These are phyloP conservation scores for Vitellaria paradoxa DNA, from an alignment of 179 eudicot genomes.

Conservation along the genomic window DNA sequence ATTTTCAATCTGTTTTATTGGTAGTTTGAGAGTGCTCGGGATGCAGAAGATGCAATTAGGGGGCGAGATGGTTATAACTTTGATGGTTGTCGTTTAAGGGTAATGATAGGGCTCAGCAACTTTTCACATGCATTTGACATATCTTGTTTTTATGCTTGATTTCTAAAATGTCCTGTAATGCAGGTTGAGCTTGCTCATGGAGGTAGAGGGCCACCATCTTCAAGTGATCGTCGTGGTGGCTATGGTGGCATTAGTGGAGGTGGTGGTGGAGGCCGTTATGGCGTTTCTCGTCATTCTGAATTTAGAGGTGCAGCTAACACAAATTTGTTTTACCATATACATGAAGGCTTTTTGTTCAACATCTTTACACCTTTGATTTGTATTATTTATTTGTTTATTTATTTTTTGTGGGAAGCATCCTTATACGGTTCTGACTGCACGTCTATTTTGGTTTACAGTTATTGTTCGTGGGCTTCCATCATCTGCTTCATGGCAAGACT, in stretches of 20 bases:
- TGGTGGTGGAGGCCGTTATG: constrained; percentile 46
- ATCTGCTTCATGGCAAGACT: constrained; percentile 99
- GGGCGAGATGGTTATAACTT: constrained; percentile 99
- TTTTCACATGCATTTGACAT: neutral
- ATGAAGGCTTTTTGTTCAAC: neutral
- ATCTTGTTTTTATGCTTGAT: constrained; percentile 9
- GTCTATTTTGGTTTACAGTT: constrained; percentile 41
- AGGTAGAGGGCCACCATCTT: constrained; percentile 81
- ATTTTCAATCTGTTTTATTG: constrained; percentile 4
- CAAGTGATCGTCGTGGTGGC: constrained; percentile 70
- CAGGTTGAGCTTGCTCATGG: constrained; percentile 99
- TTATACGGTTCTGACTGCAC: neutral
- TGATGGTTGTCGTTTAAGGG: constrained; percentile 95
- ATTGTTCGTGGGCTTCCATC: constrained; percentile 95
- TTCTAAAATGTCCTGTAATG: constrained; percentile 8
- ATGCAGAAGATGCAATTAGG: constrained; percentile 97
- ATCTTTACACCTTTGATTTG: neutral
- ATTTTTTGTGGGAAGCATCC: neutral
- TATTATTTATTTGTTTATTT: neutral
- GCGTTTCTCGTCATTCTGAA: constrained; percentile 80
- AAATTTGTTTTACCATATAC: constrained; percentile 3
- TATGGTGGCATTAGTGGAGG: constrained; percentile 13
- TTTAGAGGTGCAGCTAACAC: constrained; percentile 55
- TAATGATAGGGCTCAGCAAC: constrained; percentile 24
- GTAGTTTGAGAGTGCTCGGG: constrained; percentile 91